Percentiles rank a stretch among this genome's conserved stretches.
These are phyloP conservation scores for Botrytis aclada DNA, from an alignment of 2,329 filamentous ascomycete species.

Conservation along the genomic window DNA sequence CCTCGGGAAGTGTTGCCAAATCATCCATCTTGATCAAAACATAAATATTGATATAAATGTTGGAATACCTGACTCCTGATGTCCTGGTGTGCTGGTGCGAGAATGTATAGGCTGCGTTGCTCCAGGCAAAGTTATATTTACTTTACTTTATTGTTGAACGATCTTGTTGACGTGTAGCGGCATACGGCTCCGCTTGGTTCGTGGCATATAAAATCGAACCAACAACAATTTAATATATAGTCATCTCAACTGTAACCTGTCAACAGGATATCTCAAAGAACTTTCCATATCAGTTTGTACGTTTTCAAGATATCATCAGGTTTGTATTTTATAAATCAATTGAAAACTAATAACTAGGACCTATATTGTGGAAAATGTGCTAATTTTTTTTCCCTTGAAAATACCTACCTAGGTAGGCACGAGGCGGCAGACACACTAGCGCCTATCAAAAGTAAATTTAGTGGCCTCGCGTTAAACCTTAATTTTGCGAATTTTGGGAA, in stretches of 20 bases:
- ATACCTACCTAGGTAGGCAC: neutral
- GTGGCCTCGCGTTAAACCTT: constrained; percentile 21
- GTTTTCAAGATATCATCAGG: neutral
- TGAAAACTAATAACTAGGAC: neutral
- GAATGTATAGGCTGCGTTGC: neutral
- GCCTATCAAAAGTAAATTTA: constrained; percentile 6
- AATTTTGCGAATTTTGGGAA: constrained; percentile 20
- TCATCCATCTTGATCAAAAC: constrained; percentile 27
- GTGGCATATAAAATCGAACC: neutral
- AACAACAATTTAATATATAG: neutral
- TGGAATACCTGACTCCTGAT: neutral
- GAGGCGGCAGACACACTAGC: constrained; percentile 5
- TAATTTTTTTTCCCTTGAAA: neutral
- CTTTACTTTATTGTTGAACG: neutral
- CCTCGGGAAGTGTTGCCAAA: constrained; percentile 36
- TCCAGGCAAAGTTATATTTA: neutral
- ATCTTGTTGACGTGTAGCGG: neutral
- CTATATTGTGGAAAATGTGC: neutral
- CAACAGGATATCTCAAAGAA: neutral
- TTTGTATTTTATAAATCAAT: neutral
- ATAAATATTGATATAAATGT: neutral
- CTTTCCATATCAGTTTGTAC: neutral
- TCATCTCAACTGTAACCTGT: neutral
- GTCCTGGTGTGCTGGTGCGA: neutral
- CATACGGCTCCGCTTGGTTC: neutral